Base-by-base conservation (phyloP, 257 asterid species). In the Anisodus acutangulus region DNA sequence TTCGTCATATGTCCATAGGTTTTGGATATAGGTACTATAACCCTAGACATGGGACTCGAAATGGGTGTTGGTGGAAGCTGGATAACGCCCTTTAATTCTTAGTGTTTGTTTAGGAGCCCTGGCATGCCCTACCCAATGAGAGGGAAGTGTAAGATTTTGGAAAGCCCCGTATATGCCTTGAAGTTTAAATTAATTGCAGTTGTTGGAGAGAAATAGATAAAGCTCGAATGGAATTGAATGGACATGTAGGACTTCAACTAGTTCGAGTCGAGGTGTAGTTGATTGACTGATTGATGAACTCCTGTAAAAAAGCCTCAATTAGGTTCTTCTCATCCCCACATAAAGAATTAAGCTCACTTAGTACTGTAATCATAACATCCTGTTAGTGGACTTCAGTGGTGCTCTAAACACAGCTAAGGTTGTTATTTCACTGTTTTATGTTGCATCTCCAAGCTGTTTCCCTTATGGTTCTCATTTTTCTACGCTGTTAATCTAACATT, bases 21-120 rank as follows among this genome's bases (percentile, higher is more conserved):
- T 62, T 59, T 49, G 9, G 9, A 5, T 16, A 12, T 8, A 76
- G 63, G 51, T 49, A 19, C 22, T 74, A 74, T 22, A 49, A 22
- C 81, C 81, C 80, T 74, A 72, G 60, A 59, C 35, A 78, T 53
- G 45, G 26, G 49, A 53, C 82, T 71, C 8, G 37, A 71, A 71
- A 45, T 43, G 16, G 58, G 5, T 45, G 79, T 71, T 53, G 49
- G 82, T 78, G 31, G 13, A 78, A 12, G 31, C 6, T 41, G 45
- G 45, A 41, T 41, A 41, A 41, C 4, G 6, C 45, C 45, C 45
- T 41, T 41, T 41, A 13, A 26, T 76, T 76, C 0, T 13, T 70
- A 41, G 53, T 69, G 78, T 69, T 41, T 37, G n/a, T 2, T 41
- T 69, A 69, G 55, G 55, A 2, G 31, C 7, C 37, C 53, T 41